Evolutionary conservation across 257 asterid species (phyloP), one percentile per base, ranked within the genome.

Genomic region (Nicotiana attenuata): DNA sequence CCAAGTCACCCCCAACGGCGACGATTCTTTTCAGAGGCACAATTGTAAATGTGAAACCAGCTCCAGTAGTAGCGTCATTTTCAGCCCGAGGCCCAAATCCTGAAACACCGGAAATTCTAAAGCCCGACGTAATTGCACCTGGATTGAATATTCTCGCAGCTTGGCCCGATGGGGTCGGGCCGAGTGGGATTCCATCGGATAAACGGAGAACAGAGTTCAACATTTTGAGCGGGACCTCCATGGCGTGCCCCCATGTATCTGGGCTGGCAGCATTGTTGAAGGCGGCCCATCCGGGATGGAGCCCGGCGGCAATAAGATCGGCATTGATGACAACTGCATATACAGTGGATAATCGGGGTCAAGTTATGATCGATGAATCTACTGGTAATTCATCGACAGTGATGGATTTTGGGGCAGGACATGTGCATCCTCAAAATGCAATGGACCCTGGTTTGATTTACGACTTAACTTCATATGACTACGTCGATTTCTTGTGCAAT

Each of bases 231-330:
- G 99, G 98, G 0, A 93, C 98, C 2, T 94, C 98, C 4, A 93
- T 95, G 97, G 97, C 98, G 0, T 93, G 98, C 85, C 98, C 98
- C 2, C 98, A 94, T 66, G 92, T 95, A 4, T 91, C 97, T 1
- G 98, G 98, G 6, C 86, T 95, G 1, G 98, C 92, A 0, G 97
- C 98, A 7, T 73, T 95, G 82, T 24, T 95, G 61, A 95, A 95
- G 85, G 98, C 97, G 0, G 98, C 97, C 16, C 98, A 93, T 66
- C 98, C 98, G 0, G 91, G 88, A 13, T 95, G 98, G 98, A 90
- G 98, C 81, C 97, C 98, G 0, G 97, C 97, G 3, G 97, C 98
- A 15, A 90, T 95, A 59, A 90, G 93, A 20, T 95, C 99, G 1
- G 99, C 99, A 13, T 52, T 95, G 84, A 93, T 95, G 97, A 95